These are phyloP conservation scores for Cunninghamia lanceolata DNA, from an alignment of 75 land plant species.

Conservation along the genomic window DNA sequence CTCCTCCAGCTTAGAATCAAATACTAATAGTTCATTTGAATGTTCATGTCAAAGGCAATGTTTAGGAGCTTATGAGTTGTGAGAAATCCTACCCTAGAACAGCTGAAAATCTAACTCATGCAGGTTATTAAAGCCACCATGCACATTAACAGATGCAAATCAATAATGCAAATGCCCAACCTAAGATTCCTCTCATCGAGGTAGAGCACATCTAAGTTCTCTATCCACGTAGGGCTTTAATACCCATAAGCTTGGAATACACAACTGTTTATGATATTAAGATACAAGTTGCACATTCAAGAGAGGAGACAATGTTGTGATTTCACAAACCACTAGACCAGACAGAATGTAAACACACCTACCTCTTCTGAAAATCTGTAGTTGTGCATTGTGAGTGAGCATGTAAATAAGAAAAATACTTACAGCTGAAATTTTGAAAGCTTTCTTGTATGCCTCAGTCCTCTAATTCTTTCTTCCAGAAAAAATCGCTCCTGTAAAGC, in stretches of 20 bases:
- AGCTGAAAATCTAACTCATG: neutral
- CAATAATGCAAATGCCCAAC: neutral
- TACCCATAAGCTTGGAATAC: neutral
- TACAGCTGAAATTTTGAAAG: conserved; percentile 46
- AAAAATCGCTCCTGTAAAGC: conserved; percentile 58
- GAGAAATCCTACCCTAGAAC: neutral
- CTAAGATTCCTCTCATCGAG: neutral
- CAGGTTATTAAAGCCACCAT: neutral
- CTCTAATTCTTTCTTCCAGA: conserved; percentile 56
- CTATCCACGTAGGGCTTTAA: neutral
- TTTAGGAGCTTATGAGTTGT: neutral
- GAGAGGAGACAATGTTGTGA: neutral
- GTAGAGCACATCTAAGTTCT: neutral
- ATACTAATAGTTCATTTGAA: neutral
- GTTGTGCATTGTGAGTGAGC: neutral
- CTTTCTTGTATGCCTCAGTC: conserved; percentile 20
- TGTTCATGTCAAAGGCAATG: neutral
- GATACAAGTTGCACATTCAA: neutral
- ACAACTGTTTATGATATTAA: neutral
- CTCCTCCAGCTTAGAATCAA: neutral
- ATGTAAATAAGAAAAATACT: conserved; percentile 5
- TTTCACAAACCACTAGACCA: neutral
- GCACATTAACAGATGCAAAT: neutral
- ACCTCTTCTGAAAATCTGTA: neutral
- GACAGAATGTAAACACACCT: neutral